Evolutionary conservation across 1,139 yeast species (phyloP).

Genomic region (Scheffersomyces stambukii): DNA sequence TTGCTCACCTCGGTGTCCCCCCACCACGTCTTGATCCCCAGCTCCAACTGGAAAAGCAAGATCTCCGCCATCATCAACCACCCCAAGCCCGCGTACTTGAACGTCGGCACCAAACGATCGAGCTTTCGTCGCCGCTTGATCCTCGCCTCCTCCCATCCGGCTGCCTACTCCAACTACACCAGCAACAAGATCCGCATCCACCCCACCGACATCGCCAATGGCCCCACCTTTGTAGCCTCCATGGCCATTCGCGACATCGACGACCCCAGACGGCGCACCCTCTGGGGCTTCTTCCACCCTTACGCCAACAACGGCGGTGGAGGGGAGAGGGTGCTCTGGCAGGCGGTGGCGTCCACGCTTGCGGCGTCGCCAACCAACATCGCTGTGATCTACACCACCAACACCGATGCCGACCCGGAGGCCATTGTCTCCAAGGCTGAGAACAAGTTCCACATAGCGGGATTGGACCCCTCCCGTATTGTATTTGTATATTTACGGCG

Average conservation of each 20-base stretch:
- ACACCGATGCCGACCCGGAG: conserved; percentile 47
- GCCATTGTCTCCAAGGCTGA: conserved; percentile 56
- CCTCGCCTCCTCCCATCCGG: conserved; percentile 45
- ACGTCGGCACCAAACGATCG: conserved; percentile 37
- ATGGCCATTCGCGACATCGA: conserved; percentile 33
- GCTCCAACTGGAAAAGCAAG: conserved; percentile 40
- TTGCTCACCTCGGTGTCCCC: conserved; percentile 24
- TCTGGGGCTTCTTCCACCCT: conserved; percentile 92
- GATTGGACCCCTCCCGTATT: conserved; percentile 50
- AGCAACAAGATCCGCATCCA: conserved; percentile 36
- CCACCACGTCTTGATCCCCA: conserved; percentile 41
- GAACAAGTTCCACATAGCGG: conserved; percentile 57
- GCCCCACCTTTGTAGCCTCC: conserved; percentile 20
- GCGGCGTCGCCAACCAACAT: conserved; percentile 45
- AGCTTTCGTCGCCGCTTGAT: conserved; percentile 52
- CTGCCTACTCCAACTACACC: conserved; percentile 42
- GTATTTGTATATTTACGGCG: conserved; percentile 68
- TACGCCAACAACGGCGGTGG: conserved; percentile 97
- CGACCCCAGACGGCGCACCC: conserved; percentile 36
- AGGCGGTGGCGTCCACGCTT: conserved; percentile 76
- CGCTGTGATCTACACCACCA: conserved; percentile 78
- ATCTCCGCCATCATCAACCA: conserved; percentile 30
- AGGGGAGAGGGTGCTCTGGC: conserved; percentile 96
- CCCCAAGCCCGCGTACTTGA: conserved; percentile 33
- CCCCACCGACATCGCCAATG: conserved; percentile 27